These are phyloP conservation scores for Xylaria cubensis DNA, from an alignment of 495 filamentous ascomycete species.

Conservation along the genomic window DNA sequence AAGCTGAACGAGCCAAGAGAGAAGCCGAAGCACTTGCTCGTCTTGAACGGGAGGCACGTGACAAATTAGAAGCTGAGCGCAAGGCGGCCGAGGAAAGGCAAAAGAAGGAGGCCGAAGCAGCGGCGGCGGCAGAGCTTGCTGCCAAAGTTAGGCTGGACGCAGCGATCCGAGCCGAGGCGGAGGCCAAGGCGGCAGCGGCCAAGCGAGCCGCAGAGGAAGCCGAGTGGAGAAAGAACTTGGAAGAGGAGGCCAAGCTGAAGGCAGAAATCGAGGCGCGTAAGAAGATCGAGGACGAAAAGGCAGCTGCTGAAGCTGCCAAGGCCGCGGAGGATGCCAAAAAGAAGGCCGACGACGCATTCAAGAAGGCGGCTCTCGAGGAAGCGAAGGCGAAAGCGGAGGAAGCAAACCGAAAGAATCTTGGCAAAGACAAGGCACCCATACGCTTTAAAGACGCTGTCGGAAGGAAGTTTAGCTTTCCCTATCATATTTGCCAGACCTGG, in stretches of 20 bases:
- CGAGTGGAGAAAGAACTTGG: conserved; percentile 50
- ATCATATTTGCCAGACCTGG: conserved; percentile 80
- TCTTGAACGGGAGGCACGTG: conserved; percentile 46
- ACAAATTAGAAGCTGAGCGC: conserved; percentile 44
- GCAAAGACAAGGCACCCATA: conserved; percentile 61
- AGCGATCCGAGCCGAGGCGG: conserved; percentile 47
- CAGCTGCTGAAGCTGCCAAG: conserved; percentile 36
- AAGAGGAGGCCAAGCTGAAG: conserved; percentile 42
- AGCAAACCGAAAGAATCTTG: conserved; percentile 51
- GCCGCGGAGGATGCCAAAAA: conserved; percentile 45
- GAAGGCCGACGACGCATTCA: conserved; percentile 53
- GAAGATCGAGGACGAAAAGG: conserved; percentile 43
- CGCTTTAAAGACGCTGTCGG: conserved; percentile 89
- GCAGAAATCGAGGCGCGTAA: conserved; percentile 43
- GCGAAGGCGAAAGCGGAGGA: conserved; percentile 59
- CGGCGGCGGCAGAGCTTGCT: conserved; percentile 50
- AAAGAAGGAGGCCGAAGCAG: conserved; percentile 57
- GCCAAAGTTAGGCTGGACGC: conserved; percentile 49
- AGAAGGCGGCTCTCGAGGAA: conserved; percentile 53
- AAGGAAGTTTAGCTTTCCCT: conserved; percentile 86
- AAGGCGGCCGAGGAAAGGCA: conserved; percentile 61
- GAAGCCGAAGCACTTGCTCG: conserved; percentile 47
- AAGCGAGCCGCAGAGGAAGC: conserved; percentile 56
- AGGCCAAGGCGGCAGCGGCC: conserved; percentile 48
- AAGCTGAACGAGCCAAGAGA: conserved; percentile 44